Base-by-base conservation (phyloP, 768 basidiomycete genomes). In the Cubamyces lactineus region DNA sequence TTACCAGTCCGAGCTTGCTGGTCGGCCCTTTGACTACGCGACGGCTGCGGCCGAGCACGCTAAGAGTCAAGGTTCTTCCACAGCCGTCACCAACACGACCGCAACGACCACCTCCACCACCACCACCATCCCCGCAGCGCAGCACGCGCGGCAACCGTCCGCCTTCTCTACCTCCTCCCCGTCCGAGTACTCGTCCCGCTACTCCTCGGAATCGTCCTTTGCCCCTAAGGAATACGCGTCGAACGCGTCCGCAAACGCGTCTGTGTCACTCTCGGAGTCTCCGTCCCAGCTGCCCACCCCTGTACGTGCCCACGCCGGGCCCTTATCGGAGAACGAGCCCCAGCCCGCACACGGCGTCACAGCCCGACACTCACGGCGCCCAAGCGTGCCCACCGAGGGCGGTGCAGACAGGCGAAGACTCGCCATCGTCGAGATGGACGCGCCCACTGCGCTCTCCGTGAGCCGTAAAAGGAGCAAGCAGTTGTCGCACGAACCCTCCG, bases 371-470 rank as follows among this genome's bases (percentile, higher is more conserved):
- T 66, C 76, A 61, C 77, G 77, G 17, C 79, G 86, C 61, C 76
- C 82, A 28, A 84, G 80, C 66, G 73, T 78, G 17, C 85, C 82
- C 19, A 83, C 87, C 0, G 80, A 84, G 69, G 85, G 84, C 61
- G 81, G 83, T 66, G 76, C 81, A 54, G 88, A 89, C 75, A 82
- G 87, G 68, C 80, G 89, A 52, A 79, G 87, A 60, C 76, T 89
- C 52, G 86, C 86, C 46, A 84, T 91, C 63, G 83, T 90, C 41
- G 80, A 88, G 73, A 78, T 86, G 79, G 82, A 84, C 72, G 57
- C 76, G 41, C 67, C 75, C 26, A 67, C 73, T 63, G 55, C 64
- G 64, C 58, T 68, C 62, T 60, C 64, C 24, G 19, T 46, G 5
- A 40, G 28, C 56, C 73, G 63, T 50, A 68, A 66, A 64, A 62